phyloP scores from a whole-genome alignment of 192 early-diverging fungal species.

The Jimgerdemannia flammicorona region DNA sequence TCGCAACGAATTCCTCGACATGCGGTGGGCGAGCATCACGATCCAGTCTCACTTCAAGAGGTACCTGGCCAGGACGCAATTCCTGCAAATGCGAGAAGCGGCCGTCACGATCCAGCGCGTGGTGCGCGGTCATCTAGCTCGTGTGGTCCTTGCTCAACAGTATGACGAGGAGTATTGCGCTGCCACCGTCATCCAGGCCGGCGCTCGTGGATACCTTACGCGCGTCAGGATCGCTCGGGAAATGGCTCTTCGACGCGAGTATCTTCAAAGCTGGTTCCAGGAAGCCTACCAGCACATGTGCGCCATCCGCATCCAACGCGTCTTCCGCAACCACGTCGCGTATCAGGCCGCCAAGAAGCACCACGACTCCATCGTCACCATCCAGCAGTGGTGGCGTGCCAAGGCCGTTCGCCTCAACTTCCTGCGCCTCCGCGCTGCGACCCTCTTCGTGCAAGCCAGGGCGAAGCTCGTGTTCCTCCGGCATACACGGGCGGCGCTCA shows the following conservation, averaged over 20 bases:
- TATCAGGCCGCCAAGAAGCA: constrained; percentile 2
- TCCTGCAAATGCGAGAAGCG: constrained; percentile 18
- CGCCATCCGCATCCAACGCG: constrained; percentile 25
- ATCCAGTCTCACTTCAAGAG: constrained; percentile 26
- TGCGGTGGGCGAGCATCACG: constrained; percentile 7
- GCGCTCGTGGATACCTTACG: not conserved
- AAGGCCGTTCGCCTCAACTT: not conserved
- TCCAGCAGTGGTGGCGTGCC: constrained; percentile 31
- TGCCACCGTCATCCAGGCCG: not conserved
- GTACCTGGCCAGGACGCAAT: constrained; percentile 6
- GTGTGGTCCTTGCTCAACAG: constrained; percentile 13
- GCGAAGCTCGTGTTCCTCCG: not conserved
- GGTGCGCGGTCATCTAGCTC: constrained; percentile 20
- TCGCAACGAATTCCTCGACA: constrained; percentile 11
- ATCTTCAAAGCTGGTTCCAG: constrained; percentile 14
- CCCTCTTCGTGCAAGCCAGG: not conserved
- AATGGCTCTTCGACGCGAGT: not conserved
- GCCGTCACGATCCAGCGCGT: constrained; percentile 22
- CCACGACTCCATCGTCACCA: constrained; percentile 2
- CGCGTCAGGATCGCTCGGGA: not conserved
- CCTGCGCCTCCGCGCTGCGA: not conserved
- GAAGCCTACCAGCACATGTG: constrained; percentile 13
- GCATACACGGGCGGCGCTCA: not conserved
- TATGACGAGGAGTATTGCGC: constrained; percentile 17
- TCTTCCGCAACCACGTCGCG: constrained; percentile 13